phyloP scores from a whole-genome alignment of 2,329 filamentous ascomycete species.

The Fusarium napiforme region DNA sequence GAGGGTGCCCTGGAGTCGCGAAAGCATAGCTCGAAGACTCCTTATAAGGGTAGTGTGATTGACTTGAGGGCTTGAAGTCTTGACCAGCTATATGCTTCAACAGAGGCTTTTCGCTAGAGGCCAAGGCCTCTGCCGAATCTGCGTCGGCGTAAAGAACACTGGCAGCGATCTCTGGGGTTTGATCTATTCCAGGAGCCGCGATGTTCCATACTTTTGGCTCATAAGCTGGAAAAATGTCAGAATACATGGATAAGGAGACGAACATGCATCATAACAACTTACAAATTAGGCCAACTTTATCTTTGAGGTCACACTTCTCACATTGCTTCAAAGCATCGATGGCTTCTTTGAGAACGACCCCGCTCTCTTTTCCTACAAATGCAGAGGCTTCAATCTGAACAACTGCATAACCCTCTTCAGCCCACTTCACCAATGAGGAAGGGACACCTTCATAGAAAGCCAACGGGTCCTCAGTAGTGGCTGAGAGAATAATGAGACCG shows the following conservation, averaged over 20 bases:
- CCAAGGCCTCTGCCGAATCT: neutral
- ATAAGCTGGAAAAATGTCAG: neutral
- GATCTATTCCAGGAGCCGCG: neutral
- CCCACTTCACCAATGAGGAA: slow-evolving; percentile 72
- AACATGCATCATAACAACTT: neutral
- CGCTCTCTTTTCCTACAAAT: slow-evolving; percentile 9
- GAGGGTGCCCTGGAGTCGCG: slow-evolving; percentile 58
- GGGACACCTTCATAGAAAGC: slow-evolving; percentile 55
- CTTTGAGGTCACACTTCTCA: slow-evolving; percentile 50
- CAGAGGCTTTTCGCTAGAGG: neutral
- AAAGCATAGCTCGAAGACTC: slow-evolving; percentile 52
- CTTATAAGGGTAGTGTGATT: neutral
- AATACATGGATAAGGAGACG: too few species aligned
- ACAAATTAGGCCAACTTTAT: neutral
- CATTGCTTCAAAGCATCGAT: slow-evolving; percentile 37
- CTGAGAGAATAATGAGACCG: slow-evolving; percentile 48
- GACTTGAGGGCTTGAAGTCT: neutral
- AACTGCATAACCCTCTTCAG: slow-evolving; percentile 75
- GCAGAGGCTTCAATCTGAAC: slow-evolving; percentile 44
- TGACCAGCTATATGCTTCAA: neutral
- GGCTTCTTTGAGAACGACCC: slow-evolving; percentile 30
- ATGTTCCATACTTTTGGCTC: neutral
- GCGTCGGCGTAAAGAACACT: neutral
- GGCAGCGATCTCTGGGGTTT: neutral
- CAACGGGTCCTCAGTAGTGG: slow-evolving; percentile 33